Evolutionary conservation across 2,329 filamentous ascomycete species (phyloP).

Genomic region (Onygena corvina): DNA sequence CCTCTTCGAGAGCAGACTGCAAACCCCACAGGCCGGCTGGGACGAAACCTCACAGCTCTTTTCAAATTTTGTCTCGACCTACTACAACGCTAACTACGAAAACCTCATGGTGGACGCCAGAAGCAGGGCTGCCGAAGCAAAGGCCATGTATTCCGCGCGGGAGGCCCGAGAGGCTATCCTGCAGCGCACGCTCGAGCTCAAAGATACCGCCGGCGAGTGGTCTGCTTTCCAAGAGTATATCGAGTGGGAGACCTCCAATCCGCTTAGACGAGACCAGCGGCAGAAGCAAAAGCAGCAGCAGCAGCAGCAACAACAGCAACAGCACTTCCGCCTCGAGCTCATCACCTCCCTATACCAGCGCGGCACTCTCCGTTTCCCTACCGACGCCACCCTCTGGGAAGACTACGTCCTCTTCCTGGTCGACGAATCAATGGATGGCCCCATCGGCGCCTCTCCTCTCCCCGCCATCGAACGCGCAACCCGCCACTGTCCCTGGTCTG

Average conservation of each 20-base stretch:
- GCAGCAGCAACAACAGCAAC: slow-evolving; percentile 33
- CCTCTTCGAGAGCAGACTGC: slow-evolving; percentile 44
- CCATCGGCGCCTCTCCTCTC: slow-evolving; percentile 42
- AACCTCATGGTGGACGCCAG: slow-evolving; percentile 46
- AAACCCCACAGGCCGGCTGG: slow-evolving; percentile 48
- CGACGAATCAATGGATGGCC: slow-evolving; percentile 39
- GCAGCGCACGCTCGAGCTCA: slow-evolving; percentile 39
- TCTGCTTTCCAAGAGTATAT: slow-evolving; percentile 55
- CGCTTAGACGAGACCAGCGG: slow-evolving; percentile 35
- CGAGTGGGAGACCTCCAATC: slow-evolving; percentile 59
- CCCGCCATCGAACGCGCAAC: slow-evolving; percentile 70
- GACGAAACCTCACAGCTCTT: slow-evolving; percentile 48
- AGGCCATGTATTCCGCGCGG: slow-evolving; percentile 42
- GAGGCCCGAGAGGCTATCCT: slow-evolving; percentile 45
- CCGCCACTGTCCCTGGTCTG: slow-evolving; percentile 86
- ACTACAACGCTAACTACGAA: slow-evolving; percentile 45
- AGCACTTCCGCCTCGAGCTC: slow-evolving; percentile 38
- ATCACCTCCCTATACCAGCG: slow-evolving; percentile 61
- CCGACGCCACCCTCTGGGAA: slow-evolving; percentile 66
- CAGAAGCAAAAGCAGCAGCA: too few species aligned
- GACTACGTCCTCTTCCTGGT: slow-evolving; percentile 68
- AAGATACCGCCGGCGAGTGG: slow-evolving; percentile 44
- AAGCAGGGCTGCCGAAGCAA: slow-evolving; percentile 40
- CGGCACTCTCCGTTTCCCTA: slow-evolving; percentile 60
- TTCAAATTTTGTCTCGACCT: slow-evolving; percentile 48